phyloP scores from a whole-genome alignment of 352 stramenopile genomes.

The Phytophthora pisi region DNA sequence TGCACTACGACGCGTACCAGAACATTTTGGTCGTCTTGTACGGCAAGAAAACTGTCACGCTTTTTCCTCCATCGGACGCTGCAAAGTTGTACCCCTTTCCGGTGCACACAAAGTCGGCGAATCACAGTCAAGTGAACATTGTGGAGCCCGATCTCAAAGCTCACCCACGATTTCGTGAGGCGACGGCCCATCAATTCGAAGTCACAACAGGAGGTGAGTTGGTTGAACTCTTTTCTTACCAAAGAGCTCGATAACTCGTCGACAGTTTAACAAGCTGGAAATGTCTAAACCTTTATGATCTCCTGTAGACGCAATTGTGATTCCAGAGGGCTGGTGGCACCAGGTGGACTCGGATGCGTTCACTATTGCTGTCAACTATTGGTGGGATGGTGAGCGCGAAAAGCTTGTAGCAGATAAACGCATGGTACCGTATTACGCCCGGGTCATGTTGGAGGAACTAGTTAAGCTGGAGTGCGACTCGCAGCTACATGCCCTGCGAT shows the following conservation, averaged over 20 bases:
- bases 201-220: slow-evolving; percentile 56
- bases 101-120: slow-evolving; percentile 74
- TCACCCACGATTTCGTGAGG: slow-evolving; percentile 41
- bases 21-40: slow-evolving; percentile 80
- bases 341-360: slow-evolving; percentile 78
- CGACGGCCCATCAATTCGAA: slow-evolving; percentile 35
- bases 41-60: slow-evolving; percentile 69
- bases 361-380: slow-evolving; percentile 86
- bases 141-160: slow-evolving; percentile 38
- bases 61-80: slow-evolving; percentile 71
- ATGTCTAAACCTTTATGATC: not conserved
- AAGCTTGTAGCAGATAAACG: slow-evolving; percentile 46
- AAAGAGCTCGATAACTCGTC: not conserved
- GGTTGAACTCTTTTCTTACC: not conserved
- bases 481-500: slow-evolving; percentile 30
- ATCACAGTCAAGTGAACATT: slow-evolving; percentile 76
- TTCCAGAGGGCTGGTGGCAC: slow-evolving; percentile 89
- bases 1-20: slow-evolving; percentile 87
- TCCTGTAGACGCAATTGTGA: slow-evolving; percentile 71
- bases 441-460: slow-evolving; percentile 68
- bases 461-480: slow-evolving; percentile 47
- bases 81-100: slow-evolving; percentile 61
- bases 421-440: slow-evolving; percentile 69
- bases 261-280: not conserved
- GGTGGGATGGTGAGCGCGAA: slow-evolving; percentile 73